These are phyloP conservation scores for Cercospora nicotianae DNA, from an alignment of 2,329 filamentous ascomycete species.

Conservation along the genomic window DNA sequence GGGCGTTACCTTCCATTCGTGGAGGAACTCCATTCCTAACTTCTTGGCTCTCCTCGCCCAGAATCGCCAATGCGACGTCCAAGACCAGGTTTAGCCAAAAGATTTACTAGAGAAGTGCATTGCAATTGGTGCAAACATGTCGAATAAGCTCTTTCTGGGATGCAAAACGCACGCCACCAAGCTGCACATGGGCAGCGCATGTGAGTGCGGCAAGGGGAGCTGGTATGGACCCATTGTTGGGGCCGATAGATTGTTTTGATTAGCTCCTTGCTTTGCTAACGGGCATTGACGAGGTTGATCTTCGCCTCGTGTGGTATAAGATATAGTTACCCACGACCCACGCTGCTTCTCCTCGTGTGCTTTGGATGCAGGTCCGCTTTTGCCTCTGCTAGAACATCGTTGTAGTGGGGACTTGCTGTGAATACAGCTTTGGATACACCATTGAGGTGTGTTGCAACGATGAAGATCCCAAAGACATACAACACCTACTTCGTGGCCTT, in stretches of 20 bases:
- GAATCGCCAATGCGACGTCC: neutral
- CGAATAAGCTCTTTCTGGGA: neutral
- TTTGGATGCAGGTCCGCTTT: neutral
- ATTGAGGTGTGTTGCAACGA: neutral
- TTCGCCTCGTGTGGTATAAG: neutral
- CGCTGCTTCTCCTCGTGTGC: neutral
- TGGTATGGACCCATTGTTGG: neutral
- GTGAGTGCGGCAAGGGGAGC: neutral
- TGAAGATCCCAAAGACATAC: conserved; percentile 51
- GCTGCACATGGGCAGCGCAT: neutral
- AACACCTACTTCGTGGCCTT: conserved; percentile 56
- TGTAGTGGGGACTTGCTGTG: too few relatives aligned
- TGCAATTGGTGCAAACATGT: neutral
- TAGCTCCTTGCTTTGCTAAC: neutral
- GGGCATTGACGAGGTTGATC: neutral
- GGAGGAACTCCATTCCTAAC: neutral
- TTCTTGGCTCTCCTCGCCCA: neutral
- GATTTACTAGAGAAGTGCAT: neutral
- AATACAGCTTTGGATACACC: neutral
- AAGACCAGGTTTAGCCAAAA: neutral
- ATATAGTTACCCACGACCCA: neutral
- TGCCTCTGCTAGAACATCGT: neutral
- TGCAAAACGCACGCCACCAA: neutral
- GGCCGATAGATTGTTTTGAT: neutral
- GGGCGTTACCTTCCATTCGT: neutral